These are phyloP conservation scores for Magnolia kwangsiensis DNA, from an alignment of 164 flowering plant genomes.

Conservation along the genomic window DNA sequence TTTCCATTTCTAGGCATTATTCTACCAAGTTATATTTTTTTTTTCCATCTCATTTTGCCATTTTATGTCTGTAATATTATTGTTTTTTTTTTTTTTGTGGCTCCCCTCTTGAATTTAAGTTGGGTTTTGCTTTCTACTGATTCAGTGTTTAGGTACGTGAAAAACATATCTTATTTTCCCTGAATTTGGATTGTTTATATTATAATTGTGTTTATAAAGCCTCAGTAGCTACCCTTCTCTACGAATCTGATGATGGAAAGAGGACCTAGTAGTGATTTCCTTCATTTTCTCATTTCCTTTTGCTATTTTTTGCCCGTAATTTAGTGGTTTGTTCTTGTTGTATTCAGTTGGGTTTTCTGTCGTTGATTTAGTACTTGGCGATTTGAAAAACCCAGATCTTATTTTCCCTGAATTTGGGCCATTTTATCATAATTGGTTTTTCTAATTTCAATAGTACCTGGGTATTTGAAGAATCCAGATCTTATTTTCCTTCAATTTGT, in stretches of 20 bases:
- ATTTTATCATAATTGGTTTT: neutral
- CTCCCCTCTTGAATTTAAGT: neutral
- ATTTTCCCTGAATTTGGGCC: neutral
- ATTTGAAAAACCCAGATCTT: conserved; percentile 1
- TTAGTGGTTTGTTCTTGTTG: neutral
- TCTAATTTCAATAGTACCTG: neutral
- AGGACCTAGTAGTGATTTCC: neutral
- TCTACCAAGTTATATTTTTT: too few species aligned
- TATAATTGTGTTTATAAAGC: too few species aligned
- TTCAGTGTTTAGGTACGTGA: neutral
- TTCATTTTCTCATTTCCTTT: neutral
- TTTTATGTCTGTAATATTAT: too few species aligned
- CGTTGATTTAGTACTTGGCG: neutral
- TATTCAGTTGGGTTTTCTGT: neutral
- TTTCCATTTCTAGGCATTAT: neutral
- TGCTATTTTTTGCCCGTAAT: neutral
- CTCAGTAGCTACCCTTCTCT: neutral
- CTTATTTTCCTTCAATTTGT: too few species aligned
- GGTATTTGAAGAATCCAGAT: too few species aligned
- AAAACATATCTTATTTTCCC: neutral
- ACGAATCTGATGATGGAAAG: neutral
- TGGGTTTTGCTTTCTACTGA: neutral
- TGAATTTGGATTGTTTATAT: neutral
- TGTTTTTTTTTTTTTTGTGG: too few species aligned
- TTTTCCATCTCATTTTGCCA: too few species aligned